Evolutionary conservation across 768 basidiomycete species (phyloP), one percentile per base, ranked within the genome.

Genomic region (Russula lepida): DNA sequence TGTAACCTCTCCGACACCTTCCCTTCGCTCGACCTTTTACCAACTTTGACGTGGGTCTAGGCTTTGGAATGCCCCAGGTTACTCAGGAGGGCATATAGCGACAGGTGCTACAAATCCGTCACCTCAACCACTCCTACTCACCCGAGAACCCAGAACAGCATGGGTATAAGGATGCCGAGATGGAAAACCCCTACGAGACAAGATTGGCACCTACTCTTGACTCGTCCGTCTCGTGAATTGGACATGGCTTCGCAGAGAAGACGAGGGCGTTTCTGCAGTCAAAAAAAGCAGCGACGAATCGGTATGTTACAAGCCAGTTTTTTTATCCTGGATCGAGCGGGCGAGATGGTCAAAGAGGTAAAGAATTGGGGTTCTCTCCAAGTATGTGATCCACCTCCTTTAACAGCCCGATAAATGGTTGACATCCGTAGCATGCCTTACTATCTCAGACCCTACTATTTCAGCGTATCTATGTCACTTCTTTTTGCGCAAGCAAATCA

Each of bases 91-190:
- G 78, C 69, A 88, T 95, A 69, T 89, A 93, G 78, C 85, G 89
- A 70, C 92, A 94, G 72, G 79, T 95, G 11, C 89, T 92, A 70
- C 90, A 93, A 73, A 92, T 93, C 64, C 90, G 92, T 71, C 80
- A 92, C 8, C 83, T 93, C 23, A 91, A 93, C 75, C 81, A 87
- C n/a, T 87, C 89, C 0, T 93, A 90, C 2, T 86, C 89, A 43
- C 88, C 89, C n/a, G 95, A 97, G 75, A 97, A 97, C 72, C 81
- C 97, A 37, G 94, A 97, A 74, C 91, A 95, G 66, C 85, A 97
- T 15, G 94, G 89, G 27, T 85, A 92, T 66, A 98, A 98, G 76
- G 95, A 99, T 72, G 80, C 82, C 63, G 95, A 98, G 73, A 99
- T 98, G 72, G 92, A 98, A 75, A 84, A 83, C 61, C 93, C 98